A percentile compares a stretch with the other conserved stretches of the same genome.
These are phyloP conservation scores for Cupressus sempervirens DNA, from an alignment of 75 land plant genomes.

Conservation along the genomic window DNA sequence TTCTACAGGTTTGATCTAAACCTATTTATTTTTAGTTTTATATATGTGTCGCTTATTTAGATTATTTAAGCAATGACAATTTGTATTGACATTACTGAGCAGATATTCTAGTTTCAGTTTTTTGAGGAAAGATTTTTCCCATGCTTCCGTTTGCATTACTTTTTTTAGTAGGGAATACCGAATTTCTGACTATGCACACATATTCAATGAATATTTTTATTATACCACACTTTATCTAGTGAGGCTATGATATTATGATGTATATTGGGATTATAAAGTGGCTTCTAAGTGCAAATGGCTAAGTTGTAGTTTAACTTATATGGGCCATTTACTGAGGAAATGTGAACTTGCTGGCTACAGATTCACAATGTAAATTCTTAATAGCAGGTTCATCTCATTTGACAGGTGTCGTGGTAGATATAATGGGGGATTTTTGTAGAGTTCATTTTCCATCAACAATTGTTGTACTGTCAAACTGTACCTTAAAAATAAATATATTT, in stretches of 20 bases:
- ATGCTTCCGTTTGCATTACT: not conserved
- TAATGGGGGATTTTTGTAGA: not conserved
- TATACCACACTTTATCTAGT: not conserved
- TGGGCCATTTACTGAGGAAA: not conserved
- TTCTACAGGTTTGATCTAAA: slow-evolving; percentile 69
- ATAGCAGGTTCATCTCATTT: not conserved
- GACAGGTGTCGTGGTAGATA: not conserved
- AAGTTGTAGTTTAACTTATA: not conserved
- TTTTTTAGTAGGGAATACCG: too few species aligned
- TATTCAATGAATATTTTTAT: not conserved
- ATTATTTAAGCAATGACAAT: not conserved
- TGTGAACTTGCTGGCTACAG: not conserved
- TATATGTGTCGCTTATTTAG: not conserved
- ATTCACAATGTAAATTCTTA: not conserved
- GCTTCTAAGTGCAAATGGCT: not conserved
- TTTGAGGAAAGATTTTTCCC: not conserved
- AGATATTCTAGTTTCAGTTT: not conserved
- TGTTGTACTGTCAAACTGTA: not conserved
- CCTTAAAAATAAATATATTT: not conserved
- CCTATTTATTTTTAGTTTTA: not conserved
- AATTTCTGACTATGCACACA: too few species aligned
- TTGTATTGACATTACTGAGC: not conserved
- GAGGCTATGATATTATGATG: not conserved
- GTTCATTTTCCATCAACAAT: not conserved
- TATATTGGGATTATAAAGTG: too few species aligned